Percentiles rank a stretch among this genome's conserved stretches.
Evolutionary conservation across 2,329 filamentous ascomycete genomes (phyloP).

Genomic region (Penicillium sp.): DNA sequence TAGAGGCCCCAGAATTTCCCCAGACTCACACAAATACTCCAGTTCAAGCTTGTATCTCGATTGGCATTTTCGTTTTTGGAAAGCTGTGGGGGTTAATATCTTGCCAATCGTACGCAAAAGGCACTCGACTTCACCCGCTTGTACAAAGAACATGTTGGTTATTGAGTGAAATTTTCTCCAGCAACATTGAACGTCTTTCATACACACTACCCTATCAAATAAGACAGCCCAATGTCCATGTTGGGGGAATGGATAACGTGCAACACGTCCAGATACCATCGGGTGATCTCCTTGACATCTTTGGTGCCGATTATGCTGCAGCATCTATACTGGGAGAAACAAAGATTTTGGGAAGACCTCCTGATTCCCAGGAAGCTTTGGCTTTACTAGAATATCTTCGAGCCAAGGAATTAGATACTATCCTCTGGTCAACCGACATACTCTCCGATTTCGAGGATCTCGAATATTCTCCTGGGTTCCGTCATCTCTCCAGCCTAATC

Average conservation of each 20-base stretch:
- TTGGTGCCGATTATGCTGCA: conserved; percentile 81
- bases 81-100: conserved; percentile 85
- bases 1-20: conserved; percentile 80
- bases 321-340: conserved; percentile 80
- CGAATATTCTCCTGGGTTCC: conserved; percentile 74
- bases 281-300: conserved; percentile 76
- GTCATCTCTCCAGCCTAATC: conserved; percentile 71
- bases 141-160: conserved; percentile 89
- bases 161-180: conserved; percentile 76
- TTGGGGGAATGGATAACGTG: conserved; percentile 67
- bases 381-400: conserved; percentile 81
- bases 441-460: conserved; percentile 75
- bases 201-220: conserved; percentile 80
- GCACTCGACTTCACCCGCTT: conserved; percentile 82
- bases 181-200: conserved; percentile 82
- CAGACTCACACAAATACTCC: conserved; percentile 82
- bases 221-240: conserved; percentile 74
- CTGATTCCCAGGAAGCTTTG: conserved; percentile 77
- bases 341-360: conserved; percentile 73
- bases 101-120: conserved; percentile 76
- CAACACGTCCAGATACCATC: conserved; percentile 85
- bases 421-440: conserved; percentile 75
- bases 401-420: conserved; percentile 69
- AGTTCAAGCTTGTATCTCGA: conserved; percentile 84
- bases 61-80: conserved; percentile 81